These are phyloP conservation scores for Irpex sp. DNA, from an alignment of 1,284 basidiomycete species.

Conservation along the genomic window DNA sequence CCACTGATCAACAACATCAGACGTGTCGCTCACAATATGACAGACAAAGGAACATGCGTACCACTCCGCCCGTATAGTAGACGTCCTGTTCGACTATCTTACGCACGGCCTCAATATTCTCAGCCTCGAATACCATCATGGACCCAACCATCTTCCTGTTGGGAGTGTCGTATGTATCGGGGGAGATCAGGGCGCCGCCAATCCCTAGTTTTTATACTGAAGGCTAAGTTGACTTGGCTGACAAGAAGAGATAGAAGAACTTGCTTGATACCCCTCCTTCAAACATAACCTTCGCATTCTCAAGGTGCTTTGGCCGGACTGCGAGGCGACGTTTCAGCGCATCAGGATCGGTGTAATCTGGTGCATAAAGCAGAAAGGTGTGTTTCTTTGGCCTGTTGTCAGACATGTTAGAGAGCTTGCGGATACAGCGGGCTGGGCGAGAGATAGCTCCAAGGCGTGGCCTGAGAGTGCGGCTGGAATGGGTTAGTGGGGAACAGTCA, in stretches of 20 bases:
- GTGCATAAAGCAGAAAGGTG: conserved; percentile 13
- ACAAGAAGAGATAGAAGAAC: not conserved
- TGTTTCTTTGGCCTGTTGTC: not conserved
- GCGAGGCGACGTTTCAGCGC: conserved; percentile 8
- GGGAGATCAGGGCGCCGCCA: conserved; percentile 6
- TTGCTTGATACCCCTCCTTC: conserved; percentile 4
- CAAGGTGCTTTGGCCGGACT: conserved; percentile 10
- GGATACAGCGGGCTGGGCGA: not conserved
- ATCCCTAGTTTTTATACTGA: conserved; percentile 1
- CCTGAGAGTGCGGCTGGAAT: not conserved
- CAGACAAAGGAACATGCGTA: not conserved
- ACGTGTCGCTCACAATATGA: not conserved
- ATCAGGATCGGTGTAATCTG: conserved; percentile 13
- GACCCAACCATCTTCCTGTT: conserved; percentile 10
- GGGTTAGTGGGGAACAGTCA: not conserved
- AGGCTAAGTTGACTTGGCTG: not conserved
- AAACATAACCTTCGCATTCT: conserved; percentile 2
- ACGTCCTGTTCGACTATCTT: conserved; percentile 8
- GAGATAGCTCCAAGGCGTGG: not conserved
- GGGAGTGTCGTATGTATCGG: conserved; percentile 6
- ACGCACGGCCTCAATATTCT: conserved; percentile 8
- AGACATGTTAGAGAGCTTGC: conserved; percentile 3
- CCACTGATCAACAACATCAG: conserved; percentile 2
- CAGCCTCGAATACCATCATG: conserved; percentile 14
- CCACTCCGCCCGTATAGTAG: conserved; percentile 11